Evolutionary conservation across 768 basidiomycete genomes (phyloP).

Genomic region (Tephrocybe sp.): DNA sequence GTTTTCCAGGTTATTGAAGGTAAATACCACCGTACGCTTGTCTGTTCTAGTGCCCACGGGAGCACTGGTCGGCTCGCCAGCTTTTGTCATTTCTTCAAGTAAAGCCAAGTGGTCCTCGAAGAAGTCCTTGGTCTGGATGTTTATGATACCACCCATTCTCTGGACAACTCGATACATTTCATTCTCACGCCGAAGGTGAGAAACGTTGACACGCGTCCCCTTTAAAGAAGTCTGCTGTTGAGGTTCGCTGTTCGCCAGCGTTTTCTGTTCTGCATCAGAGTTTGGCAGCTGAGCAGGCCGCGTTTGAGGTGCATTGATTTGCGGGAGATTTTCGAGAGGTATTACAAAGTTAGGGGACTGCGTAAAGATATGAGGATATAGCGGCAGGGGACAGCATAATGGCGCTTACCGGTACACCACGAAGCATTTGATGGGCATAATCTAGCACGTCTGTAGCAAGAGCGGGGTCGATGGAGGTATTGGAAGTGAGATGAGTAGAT

Average conservation of each 20-base stretch:
- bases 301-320: background rate
- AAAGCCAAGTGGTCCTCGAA: slow-evolving; percentile 63
- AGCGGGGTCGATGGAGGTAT: slow-evolving; percentile 14
- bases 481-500: background rate
- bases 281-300: background rate
- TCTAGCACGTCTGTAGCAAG: slow-evolving; percentile 11
- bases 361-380: background rate
- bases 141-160: slow-evolving; percentile 62
- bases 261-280: background rate
- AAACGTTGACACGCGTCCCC: slow-evolving; percentile 58
- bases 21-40: slow-evolving; percentile 63
- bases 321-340: background rate
- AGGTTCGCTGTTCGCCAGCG: background rate
- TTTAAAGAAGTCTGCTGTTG: slow-evolving; percentile 4
- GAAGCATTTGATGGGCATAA: background rate
- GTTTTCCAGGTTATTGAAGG: slow-evolving; percentile 59
- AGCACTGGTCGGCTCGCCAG: slow-evolving; percentile 69
- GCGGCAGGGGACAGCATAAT: background rate
- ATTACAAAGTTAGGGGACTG: background rate
- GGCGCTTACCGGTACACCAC: background rate
- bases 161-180: slow-evolving; percentile 71
- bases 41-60: slow-evolving; percentile 68
- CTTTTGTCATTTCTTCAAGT: slow-evolving; percentile 51
- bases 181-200: slow-evolving; percentile 76
- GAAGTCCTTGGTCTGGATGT: slow-evolving; percentile 66